Conservation (phyloP, 306 rosid genomes). For the Sindora glabra region DNA sequence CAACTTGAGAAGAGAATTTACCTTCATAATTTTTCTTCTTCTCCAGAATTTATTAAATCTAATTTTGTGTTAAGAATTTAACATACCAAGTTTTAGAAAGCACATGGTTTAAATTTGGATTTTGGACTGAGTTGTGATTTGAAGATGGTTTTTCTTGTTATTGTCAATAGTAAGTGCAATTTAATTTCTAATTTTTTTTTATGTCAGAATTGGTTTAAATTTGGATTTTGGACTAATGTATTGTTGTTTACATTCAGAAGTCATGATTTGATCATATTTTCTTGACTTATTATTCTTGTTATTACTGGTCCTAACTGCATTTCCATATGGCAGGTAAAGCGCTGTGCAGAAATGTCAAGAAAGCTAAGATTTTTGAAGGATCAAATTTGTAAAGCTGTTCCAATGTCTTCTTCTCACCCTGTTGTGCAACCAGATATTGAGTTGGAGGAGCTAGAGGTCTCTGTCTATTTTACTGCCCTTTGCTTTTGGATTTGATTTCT, state of each 20-base stretch:
- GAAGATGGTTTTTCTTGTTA: too few relatives aligned
- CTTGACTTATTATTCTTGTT: neutral
- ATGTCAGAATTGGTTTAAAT: too few relatives aligned
- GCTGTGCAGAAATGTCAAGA: slow-evolving; percentile 98
- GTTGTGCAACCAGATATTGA: slow-evolving; percentile 66
- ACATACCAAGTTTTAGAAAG: neutral
- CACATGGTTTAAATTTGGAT: neutral
- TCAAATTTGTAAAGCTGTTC: slow-evolving; percentile 82
- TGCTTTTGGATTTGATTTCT: slow-evolving; percentile 3
- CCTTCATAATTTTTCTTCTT: neutral
- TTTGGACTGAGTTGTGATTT: too few relatives aligned
- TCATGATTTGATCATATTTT: neutral
- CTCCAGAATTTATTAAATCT: slow-evolving; percentile 1
- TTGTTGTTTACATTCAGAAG: neutral
- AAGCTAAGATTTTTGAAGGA: slow-evolving; percentile 87
- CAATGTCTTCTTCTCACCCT: slow-evolving; percentile 46
- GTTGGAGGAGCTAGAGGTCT: slow-evolving; percentile 88
- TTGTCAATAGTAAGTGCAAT: too few relatives aligned
- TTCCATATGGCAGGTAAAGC: slow-evolving; percentile 68
- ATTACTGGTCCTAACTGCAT: slow-evolving; percentile 4
- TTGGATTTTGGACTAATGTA: neutral
- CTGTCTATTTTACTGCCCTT: slow-evolving; percentile 17
- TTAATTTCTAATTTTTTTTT: too few relatives aligned
- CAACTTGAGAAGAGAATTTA: neutral
- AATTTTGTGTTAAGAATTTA: neutral